phyloP scores from a whole-genome alignment of 1,284 basidiomycete species.

The Mycena sp. region DNA sequence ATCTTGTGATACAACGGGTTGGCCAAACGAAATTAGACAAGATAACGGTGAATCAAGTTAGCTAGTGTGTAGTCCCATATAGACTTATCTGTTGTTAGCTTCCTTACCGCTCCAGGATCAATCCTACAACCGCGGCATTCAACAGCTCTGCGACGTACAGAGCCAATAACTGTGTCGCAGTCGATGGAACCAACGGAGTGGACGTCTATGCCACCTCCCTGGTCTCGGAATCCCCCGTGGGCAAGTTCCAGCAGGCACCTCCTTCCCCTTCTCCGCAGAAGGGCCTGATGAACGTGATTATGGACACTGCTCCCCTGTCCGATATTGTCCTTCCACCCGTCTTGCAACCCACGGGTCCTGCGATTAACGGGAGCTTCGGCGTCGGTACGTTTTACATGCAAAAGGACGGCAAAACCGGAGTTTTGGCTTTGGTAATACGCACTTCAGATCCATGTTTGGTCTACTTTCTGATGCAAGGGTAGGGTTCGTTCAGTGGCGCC shows the following conservation, averaged over 20 bases:
- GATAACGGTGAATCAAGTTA: constrained; percentile 47
- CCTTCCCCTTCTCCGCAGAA: constrained; percentile 53
- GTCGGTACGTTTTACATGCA: constrained; percentile 65
- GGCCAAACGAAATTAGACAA: constrained; percentile 53
- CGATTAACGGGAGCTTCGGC: constrained; percentile 55
- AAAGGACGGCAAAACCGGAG: constrained; percentile 60
- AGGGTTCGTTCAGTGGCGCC: constrained; percentile 20
- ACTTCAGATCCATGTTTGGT: too few species aligned
- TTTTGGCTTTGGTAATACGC: constrained; percentile 62
- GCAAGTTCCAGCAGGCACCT: constrained; percentile 30
- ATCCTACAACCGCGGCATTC: constrained; percentile 52
- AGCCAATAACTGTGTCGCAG: constrained; percentile 63
- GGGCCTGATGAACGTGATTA: constrained; percentile 55
- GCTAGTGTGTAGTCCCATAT: not conserved
- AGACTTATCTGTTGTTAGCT: constrained; percentile 46
- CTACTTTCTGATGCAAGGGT: constrained; percentile 44
- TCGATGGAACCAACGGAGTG: constrained; percentile 60
- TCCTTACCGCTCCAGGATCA: constrained; percentile 66
- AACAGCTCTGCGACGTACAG: constrained; percentile 60
- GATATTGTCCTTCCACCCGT: constrained; percentile 61
- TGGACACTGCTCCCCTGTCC: constrained; percentile 56
- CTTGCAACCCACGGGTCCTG: constrained; percentile 51
- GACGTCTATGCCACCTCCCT: constrained; percentile 46
- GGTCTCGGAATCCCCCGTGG: constrained; percentile 16
- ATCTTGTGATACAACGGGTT: constrained; percentile 56